Evolutionary conservation across 106 monocot genomes (phyloP).

Genomic region (Chionographis japonica): DNA sequence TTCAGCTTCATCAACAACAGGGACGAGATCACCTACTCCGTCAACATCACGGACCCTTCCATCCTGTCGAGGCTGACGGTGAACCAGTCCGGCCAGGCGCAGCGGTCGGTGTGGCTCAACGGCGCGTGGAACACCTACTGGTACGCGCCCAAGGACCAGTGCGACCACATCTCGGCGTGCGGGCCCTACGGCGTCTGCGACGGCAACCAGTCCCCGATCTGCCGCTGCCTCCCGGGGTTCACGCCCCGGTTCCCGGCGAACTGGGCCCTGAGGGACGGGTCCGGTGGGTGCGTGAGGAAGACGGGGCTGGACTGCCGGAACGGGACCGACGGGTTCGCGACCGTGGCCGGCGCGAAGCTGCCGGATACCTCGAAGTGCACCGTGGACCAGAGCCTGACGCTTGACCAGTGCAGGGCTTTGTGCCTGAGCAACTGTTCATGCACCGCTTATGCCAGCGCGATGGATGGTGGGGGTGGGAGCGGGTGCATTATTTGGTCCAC

Average conservation of each 20-base stretch:
- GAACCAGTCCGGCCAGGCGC: constrained; percentile 1
- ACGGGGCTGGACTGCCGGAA: no score
- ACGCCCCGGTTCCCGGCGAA: no score
- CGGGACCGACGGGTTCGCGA: constrained; percentile 3
- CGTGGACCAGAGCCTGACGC: neutral
- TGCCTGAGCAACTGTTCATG: no score
- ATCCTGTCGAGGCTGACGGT: constrained; percentile 9
- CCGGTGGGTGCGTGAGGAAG: no score
- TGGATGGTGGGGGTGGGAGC: no score
- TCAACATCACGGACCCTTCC: neutral
- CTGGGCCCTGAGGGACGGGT: no score
- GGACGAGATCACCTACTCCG: constrained; percentile 7
- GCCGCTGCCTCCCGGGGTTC: constrained; percentile 6
- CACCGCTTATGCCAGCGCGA: no score
- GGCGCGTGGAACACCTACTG: constrained; percentile 17
- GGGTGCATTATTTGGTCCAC: no score
- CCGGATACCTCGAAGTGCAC: neutral
- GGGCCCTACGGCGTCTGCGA: constrained; percentile 25
- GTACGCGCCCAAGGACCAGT: constrained; percentile 21
- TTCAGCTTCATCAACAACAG: constrained; percentile 7
- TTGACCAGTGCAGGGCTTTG: neutral
- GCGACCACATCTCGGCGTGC: constrained; percentile 23
- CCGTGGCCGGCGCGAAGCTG: neutral
- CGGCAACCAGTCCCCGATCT: neutral
- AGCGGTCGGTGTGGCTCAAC: constrained; percentile 18